phyloP scores from a whole-genome alignment of 2,329 filamentous ascomycete genomes.

The Byssochlamys sp. region DNA sequence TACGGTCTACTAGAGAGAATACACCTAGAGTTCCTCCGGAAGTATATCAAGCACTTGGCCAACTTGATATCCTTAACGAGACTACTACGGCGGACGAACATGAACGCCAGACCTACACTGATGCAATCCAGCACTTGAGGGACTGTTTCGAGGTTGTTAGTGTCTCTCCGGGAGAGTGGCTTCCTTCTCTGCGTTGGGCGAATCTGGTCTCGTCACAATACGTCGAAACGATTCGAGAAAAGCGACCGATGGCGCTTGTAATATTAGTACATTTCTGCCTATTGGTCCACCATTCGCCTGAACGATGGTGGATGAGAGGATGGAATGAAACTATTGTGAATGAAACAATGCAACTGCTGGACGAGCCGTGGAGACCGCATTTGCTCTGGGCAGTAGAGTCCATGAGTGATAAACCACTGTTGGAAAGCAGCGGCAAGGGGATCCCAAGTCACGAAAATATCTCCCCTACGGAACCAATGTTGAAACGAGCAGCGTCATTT shows the following conservation, averaged over 20 bases:
- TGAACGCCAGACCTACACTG: slow-evolving; percentile 1
- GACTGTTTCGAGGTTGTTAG: slow-evolving; percentile 1
- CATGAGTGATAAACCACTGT: not conserved
- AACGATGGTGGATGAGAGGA: slow-evolving; percentile 5
- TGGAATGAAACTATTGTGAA: slow-evolving; percentile 4
- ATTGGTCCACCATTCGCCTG: slow-evolving; percentile 1
- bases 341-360: slow-evolving; percentile 1
- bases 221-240: slow-evolving; percentile 1
- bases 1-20: not conserved
- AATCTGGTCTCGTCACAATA: slow-evolving; percentile 1
- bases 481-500: not conserved
- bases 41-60: not conserved
- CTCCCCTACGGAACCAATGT: not conserved
- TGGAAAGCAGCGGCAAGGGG: not conserved
- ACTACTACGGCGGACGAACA: not conserved
- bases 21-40: not conserved
- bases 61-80: slow-evolving; percentile 3
- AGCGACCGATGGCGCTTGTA: slow-evolving; percentile 2
- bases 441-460: not conserved
- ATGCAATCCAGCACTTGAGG: slow-evolving; percentile 1
- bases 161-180: slow-evolving; percentile 1
- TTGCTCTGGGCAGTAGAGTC: not conserved
- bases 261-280: slow-evolving; percentile 4
- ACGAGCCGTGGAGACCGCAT: slow-evolving; percentile 2
- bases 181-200: slow-evolving; percentile 2